Conservation (phyloP, 2,329 filamentous ascomycete genomes). For the Aciculosporium take region DNA sequence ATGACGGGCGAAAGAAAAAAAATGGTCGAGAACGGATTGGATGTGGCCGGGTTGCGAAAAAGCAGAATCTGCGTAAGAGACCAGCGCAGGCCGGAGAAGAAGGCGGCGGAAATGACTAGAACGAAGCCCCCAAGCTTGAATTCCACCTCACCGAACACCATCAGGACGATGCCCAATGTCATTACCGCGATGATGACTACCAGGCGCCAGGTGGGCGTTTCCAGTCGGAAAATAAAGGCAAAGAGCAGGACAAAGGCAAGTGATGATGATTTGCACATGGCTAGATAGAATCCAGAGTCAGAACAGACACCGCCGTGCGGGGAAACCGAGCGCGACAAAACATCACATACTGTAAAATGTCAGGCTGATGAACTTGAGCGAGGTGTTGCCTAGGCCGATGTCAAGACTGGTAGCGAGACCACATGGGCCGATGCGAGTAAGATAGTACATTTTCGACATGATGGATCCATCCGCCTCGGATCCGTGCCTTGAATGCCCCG, state of each 20-base stretch:
- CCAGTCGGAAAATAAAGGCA: conserved; percentile 84
- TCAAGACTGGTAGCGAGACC: conserved; percentile 87
- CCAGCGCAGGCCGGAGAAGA: conserved; percentile 96
- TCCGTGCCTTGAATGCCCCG: conserved; percentile 36
- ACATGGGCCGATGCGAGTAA: conserved; percentile 83
- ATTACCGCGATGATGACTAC: conserved; percentile 80
- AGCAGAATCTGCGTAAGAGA: conserved; percentile 95
- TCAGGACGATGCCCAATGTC: conserved; percentile 89
- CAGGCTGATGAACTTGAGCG: conserved; percentile 86
- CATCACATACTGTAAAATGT: conserved; percentile 72
- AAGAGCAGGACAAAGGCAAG: conserved; percentile 91
- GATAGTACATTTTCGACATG: conserved; percentile 82
- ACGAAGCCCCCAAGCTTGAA: conserved; percentile 80
- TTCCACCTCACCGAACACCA: conserved; percentile 89
- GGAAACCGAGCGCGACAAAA: background rate
- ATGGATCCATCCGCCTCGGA: conserved; percentile 42
- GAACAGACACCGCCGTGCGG: background rate
- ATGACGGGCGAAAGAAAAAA: conserved; percentile 97
- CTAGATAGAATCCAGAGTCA: conserved; percentile 23
- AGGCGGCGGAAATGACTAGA: conserved; percentile 83
- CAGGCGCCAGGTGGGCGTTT: conserved; percentile 72
- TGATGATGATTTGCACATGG: conserved; percentile 98
- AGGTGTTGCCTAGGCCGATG: conserved; percentile 91
- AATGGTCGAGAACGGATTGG: conserved; percentile 91
- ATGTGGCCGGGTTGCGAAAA: conserved; percentile 83